Conservation (phyloP, 306 rosid species). For the Heteromeles arbutifolia region DNA sequence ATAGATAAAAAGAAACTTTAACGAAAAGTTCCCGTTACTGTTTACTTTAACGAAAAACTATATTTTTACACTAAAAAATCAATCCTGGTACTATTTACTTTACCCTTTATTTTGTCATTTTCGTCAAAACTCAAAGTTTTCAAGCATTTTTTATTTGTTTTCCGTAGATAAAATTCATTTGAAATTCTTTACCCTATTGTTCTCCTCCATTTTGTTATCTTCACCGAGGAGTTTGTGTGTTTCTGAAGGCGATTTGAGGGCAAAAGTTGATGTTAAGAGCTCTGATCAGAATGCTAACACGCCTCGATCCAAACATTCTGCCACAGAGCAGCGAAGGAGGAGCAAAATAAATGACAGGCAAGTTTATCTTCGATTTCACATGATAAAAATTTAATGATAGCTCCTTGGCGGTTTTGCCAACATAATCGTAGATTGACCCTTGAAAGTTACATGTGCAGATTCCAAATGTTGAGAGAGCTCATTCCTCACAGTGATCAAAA, state of each 20-base stretch:
- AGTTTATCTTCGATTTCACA: conserved; percentile 12
- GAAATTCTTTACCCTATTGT: background rate
- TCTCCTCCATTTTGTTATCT: background rate
- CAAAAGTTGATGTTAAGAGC: conserved; percentile 55
- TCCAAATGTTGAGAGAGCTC: conserved; percentile 87
- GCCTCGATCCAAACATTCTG: conserved; percentile 96
- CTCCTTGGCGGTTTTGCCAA: background rate
- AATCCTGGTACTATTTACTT: too few relatives aligned
- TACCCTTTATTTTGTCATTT: too few relatives aligned
- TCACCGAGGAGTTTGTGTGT: background rate
- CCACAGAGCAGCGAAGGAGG: conserved; percentile 95
- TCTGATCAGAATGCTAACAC: conserved; percentile 86
- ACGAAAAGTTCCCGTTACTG: too few relatives aligned
- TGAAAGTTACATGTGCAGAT: conserved; percentile 41
- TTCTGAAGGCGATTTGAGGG: conserved; percentile 45
- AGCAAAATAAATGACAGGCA: conserved; percentile 97
- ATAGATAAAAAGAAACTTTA: too few relatives aligned
- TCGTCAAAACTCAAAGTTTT: too few relatives aligned
- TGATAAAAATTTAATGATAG: background rate
- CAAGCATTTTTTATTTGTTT: too few relatives aligned
- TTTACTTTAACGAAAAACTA: too few relatives aligned
- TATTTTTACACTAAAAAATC: too few relatives aligned
- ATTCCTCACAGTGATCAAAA: conserved; percentile 96
- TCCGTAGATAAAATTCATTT: background rate
- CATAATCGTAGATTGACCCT: background rate